phyloP scores from a whole-genome alignment of 768 basidiomycete species.

The Kwoniella europaea region DNA sequence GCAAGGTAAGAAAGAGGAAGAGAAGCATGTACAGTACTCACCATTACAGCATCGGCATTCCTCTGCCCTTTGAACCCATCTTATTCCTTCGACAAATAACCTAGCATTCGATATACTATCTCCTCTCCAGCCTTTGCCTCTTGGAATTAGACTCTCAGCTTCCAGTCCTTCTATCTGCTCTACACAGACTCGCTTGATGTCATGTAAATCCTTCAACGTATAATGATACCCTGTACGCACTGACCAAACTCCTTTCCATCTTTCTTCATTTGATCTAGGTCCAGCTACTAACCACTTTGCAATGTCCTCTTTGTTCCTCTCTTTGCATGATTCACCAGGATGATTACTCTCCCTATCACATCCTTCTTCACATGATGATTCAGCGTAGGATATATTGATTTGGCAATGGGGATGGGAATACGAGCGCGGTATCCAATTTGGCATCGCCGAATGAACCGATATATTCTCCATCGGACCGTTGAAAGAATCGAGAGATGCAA shows the following conservation, averaged over 20 bases:
- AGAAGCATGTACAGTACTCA: not conserved
- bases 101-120: not conserved
- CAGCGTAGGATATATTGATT: not conserved
- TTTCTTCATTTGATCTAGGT: conserved; percentile 1
- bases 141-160: not conserved
- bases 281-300: conserved; percentile 2
- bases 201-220: not conserved
- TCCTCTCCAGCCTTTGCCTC: not conserved
- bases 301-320: not conserved
- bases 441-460: not conserved
- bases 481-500: not conserved
- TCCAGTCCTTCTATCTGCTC: not conserved
- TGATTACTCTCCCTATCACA: not conserved
- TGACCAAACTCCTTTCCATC: not conserved
- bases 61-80: not conserved
- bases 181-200: not conserved
- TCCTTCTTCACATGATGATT: not conserved
- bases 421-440: not conserved
- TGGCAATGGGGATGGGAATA: not conserved
- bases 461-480: not conserved
- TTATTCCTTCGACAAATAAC: not conserved
- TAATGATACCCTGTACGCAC: not conserved
- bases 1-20: too few species aligned
- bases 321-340: not conserved
- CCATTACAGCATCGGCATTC: not conserved